A percentile compares a stretch with the other conserved stretches of the same genome.
Conservation (phyloP, 2,329 filamentous ascomycete genomes). For the Penicillium sp. region DNA sequence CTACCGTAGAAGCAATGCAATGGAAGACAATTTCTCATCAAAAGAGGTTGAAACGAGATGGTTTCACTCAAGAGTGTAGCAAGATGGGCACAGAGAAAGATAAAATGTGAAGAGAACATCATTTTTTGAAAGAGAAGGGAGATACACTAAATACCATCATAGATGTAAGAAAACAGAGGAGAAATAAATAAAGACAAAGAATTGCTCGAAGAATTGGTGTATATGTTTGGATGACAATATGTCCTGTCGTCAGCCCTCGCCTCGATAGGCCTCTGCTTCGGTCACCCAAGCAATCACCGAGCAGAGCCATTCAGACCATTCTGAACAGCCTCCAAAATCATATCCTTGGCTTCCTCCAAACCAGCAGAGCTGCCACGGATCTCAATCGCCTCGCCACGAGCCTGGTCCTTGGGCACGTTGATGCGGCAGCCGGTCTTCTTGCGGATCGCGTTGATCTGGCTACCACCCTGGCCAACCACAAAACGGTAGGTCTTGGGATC, state of each 20-base stretch:
- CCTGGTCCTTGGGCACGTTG: conserved; percentile 84
- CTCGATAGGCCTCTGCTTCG: conserved; percentile 1
- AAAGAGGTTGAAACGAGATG: neutral
- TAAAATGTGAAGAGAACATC: conserved; percentile 17
- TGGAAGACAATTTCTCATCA: too few relatives aligned
- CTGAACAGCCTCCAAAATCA: conserved; percentile 83
- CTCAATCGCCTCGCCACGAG: conserved; percentile 80
- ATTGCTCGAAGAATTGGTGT: conserved; percentile 15
- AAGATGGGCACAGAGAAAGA: neutral
- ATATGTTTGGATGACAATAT: conserved; percentile 21
- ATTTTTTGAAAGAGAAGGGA: conserved; percentile 18
- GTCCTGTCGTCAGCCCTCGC: conserved; percentile 14
- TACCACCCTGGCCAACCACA: conserved; percentile 86
- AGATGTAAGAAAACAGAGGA: conserved; percentile 13
- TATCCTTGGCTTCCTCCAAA: conserved; percentile 82
- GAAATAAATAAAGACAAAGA: conserved; percentile 20
- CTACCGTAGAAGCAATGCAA: too few relatives aligned
- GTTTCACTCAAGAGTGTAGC: neutral
- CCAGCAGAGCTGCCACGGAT: conserved; percentile 79
- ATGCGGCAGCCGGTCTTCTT: conserved; percentile 93
- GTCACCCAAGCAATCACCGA: conserved; percentile 15
- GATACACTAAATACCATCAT: conserved; percentile 20
- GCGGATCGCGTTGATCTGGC: conserved; percentile 89
- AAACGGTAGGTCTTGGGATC: conserved; percentile 88
- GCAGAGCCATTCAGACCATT: conserved; percentile 35